These are phyloP conservation scores for Grigorovia jiainica DNA, from an alignment of 805 yeast species.

Conservation along the genomic window DNA sequence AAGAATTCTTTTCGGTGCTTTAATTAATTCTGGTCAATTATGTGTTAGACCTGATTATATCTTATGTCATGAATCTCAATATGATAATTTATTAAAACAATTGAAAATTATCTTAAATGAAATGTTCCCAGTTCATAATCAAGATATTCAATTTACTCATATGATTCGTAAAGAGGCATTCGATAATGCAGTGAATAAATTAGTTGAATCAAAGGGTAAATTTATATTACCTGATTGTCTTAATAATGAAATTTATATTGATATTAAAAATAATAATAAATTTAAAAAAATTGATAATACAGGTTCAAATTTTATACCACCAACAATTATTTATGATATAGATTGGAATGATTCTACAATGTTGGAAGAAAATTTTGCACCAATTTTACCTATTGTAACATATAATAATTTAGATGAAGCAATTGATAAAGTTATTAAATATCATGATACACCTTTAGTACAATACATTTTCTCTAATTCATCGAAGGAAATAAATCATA, in stretches of 20 bases:
- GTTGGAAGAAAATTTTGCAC: constrained; percentile 77
- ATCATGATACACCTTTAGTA: constrained; percentile 75
- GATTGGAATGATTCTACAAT: constrained; percentile 59
- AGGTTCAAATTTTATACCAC: too few relatives aligned
- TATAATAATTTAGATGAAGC: constrained; percentile 39
- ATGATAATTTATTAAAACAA: constrained; percentile 40
- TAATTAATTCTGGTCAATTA: constrained; percentile 78
- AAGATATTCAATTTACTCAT: constrained; percentile 45
- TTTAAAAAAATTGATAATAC: too few relatives aligned
- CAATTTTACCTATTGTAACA: constrained; percentile 65
- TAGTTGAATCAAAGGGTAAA: constrained; percentile 44
- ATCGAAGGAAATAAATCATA: constrained; percentile 37
- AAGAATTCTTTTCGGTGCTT: constrained; percentile 71
- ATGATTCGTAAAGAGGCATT: constrained; percentile 48
- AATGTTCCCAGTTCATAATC: constrained; percentile 35
- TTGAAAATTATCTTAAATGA: constrained; percentile 33
- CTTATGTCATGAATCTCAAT: constrained; percentile 50
- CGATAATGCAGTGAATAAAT: constrained; percentile 34
- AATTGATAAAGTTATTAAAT: constrained; percentile 33
- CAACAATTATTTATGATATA: constrained; percentile 63
- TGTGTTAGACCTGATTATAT: constrained; percentile 86
- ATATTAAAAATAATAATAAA: too few relatives aligned
- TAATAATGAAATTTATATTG: too few relatives aligned
- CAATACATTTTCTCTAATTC: constrained; percentile 54
- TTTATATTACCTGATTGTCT: constrained; percentile 1